Conservation (phyloP, 2,329 filamentous ascomycete species). For the Penicillium sp. region DNA sequence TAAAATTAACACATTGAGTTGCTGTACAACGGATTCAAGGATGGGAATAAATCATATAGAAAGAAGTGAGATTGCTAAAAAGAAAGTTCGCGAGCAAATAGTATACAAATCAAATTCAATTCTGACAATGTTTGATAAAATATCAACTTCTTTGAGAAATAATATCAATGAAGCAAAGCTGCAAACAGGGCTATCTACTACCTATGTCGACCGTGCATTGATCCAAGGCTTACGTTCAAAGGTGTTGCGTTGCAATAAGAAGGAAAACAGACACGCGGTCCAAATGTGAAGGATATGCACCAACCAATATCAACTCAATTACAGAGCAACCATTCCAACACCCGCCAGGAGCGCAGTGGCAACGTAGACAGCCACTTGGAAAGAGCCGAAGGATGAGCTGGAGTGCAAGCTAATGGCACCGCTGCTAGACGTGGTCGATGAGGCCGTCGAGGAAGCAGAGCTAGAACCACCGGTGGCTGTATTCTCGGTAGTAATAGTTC, state of each 20-base stretch:
- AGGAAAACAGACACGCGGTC: background rate
- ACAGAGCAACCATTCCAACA: conserved; percentile 42
- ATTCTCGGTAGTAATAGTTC: conserved; percentile 38
- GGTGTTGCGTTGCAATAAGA: background rate
- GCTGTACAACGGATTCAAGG: background rate
- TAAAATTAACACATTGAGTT: background rate
- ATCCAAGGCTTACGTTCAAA: background rate
- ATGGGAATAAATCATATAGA: background rate
- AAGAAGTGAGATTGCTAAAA: background rate
- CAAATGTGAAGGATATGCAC: background rate
- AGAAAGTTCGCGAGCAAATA: background rate
- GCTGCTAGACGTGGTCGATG: conserved; percentile 22
- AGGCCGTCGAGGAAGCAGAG: conserved; percentile 17
- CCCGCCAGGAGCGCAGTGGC: conserved; percentile 38
- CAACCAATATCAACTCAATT: conserved; percentile 4
- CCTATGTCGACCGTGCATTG: background rate
- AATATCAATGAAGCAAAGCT: background rate
- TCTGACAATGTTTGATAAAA: background rate
- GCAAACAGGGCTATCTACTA: background rate
- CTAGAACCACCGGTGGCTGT: conserved; percentile 22
- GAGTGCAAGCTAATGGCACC: conserved; percentile 25
- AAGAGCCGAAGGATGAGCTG: conserved; percentile 30
- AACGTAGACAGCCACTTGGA: conserved; percentile 37
- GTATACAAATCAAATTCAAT: background rate
- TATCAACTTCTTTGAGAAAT: background rate